Base-by-base conservation (phyloP, 1,284 basidiomycete genomes). In the Cutaneotrichosporon sp. region DNA sequence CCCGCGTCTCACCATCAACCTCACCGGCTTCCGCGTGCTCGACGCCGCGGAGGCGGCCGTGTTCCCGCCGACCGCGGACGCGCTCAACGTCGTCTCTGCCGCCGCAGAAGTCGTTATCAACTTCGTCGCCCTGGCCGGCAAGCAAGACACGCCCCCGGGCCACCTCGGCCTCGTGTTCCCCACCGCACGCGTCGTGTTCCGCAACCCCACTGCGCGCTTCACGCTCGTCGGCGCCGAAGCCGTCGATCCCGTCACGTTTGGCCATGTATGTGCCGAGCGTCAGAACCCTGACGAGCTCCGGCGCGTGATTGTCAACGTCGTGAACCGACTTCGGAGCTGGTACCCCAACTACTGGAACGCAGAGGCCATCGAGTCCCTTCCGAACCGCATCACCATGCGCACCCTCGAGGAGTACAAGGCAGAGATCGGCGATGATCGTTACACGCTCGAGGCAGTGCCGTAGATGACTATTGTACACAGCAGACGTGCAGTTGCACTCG, bases 41-140 rank as follows among this genome's bases (percentile, higher is more conserved):
- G 18, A 43, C 1, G 9, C 53, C 7, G 42, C 5, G 5, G 53
- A 54, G 4, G 16, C 11, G 2, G 18, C 25, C 1, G 25, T 38
- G 2, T 45, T 45, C 13, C 53, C 53, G 1, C 38, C 53, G 2
- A 45, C 53, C 10, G 53, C 53, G 2, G 38, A 54, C 18, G 25
- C 18, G 0, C 25, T 54, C 6, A 22, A 42, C 13, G 18, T 54
- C 9, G 16, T 22, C 25, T 18, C 34, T 5, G 8, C 34, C 1
- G 24, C 20, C 24, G 53, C 53, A 24, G 53, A 54, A 42, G 34
- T 57, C 33, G 65, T 76, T 6, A 59, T 54, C 53, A 54, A 54
- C 38, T 54, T 43, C 10, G 18, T 25, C 8, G 27, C 9, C 3
- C 38, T 54, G 1, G 38, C 16, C 1, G 25, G 25, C n/a, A 25